These are phyloP conservation scores for Cryptosporidium meleagridis DNA, from an alignment of 169 alveolate genomes.

Conservation along the genomic window DNA sequence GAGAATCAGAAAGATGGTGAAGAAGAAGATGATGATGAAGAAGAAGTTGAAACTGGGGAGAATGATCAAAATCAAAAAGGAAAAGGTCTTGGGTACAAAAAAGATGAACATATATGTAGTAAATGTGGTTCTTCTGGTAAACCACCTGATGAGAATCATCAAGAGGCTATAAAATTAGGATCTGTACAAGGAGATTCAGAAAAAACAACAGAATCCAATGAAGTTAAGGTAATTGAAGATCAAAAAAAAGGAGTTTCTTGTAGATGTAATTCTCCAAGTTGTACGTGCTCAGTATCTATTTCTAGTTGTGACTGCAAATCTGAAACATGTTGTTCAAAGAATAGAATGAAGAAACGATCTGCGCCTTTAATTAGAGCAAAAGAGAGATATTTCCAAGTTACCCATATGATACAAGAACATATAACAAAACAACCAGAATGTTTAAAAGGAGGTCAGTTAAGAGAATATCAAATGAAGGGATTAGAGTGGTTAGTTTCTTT, in stretches of 20 bases:
- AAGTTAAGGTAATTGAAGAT: neutral
- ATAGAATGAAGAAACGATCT: slow-evolving; percentile 16
- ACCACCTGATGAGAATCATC: neutral
- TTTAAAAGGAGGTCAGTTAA: slow-evolving; percentile 89
- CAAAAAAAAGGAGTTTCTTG: neutral
- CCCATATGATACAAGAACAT: slow-evolving; percentile 92
- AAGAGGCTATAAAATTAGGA: neutral
- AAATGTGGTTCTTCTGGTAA: slow-evolving; percentile 15
- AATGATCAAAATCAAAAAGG: neutral
- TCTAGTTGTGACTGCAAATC: slow-evolving; percentile 24
- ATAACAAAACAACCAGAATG: slow-evolving; percentile 89
- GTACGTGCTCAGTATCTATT: slow-evolving; percentile 32
- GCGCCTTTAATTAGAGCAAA: slow-evolving; percentile 74
- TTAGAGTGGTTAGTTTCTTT: slow-evolving; percentile 94
- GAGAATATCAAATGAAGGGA: slow-evolving; percentile 92
- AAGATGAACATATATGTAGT: neutral
- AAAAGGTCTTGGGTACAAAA: neutral
- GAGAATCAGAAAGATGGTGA: slow-evolving; percentile 7
- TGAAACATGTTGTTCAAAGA: slow-evolving; percentile 50
- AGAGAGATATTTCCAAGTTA: slow-evolving; percentile 87
- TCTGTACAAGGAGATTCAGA: neutral
- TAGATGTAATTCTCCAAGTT: slow-evolving; percentile 15
- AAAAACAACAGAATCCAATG: neutral
- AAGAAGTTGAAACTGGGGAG: neutral
- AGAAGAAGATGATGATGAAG: slow-evolving; percentile 3